Percentiles rank a stretch among this genome's conserved stretches.
phyloP scores from a whole-genome alignment of 1,139 yeast genomes.

The Hyphopichia khmerensis region DNA sequence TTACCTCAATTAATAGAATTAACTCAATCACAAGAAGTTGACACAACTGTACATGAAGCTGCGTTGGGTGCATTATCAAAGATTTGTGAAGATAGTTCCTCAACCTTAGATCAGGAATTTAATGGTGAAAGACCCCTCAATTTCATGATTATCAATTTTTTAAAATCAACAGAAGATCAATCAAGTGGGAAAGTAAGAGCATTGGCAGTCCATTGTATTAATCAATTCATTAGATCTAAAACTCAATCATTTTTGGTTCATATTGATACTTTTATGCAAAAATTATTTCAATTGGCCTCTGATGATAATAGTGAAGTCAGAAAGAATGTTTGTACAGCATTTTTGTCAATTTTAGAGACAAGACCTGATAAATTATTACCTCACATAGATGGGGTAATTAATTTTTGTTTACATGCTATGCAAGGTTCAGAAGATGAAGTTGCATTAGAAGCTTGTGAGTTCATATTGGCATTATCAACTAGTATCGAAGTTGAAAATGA shows the following conservation, averaged over 20 bases:
- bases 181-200: slow-evolving; percentile 54
- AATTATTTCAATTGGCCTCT: slow-evolving; percentile 63
- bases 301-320: slow-evolving; percentile 63
- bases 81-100: slow-evolving; percentile 81
- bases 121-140: slow-evolving; percentile 70
- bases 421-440: slow-evolving; percentile 64
- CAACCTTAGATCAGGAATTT: slow-evolving; percentile 56
- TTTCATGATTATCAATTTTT: slow-evolving; percentile 63
- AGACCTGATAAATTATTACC: slow-evolving; percentile 80
- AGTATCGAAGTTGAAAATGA: slow-evolving; percentile 47
- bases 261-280: slow-evolving; percentile 63
- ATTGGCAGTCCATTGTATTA: slow-evolving; percentile 68
- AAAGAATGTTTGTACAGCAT: slow-evolving; percentile 75
- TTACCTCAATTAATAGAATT: slow-evolving; percentile 66
- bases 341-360: slow-evolving; percentile 69
- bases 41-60: slow-evolving; percentile 47
- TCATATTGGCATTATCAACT: slow-evolving; percentile 74
- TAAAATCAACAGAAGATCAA: slow-evolving; percentile 44
- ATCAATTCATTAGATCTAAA: slow-evolving; percentile 70
- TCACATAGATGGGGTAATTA: slow-evolving; percentile 80
- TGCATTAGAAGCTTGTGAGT: slow-evolving; percentile 91
- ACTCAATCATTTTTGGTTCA: slow-evolving; percentile 64
- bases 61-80: slow-evolving; percentile 82
- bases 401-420: slow-evolving; percentile 81
- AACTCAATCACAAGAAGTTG: slow-evolving; percentile 40